phyloP scores from a whole-genome alignment of 1,284 basidiomycete species.

The Boletus smithii region DNA sequence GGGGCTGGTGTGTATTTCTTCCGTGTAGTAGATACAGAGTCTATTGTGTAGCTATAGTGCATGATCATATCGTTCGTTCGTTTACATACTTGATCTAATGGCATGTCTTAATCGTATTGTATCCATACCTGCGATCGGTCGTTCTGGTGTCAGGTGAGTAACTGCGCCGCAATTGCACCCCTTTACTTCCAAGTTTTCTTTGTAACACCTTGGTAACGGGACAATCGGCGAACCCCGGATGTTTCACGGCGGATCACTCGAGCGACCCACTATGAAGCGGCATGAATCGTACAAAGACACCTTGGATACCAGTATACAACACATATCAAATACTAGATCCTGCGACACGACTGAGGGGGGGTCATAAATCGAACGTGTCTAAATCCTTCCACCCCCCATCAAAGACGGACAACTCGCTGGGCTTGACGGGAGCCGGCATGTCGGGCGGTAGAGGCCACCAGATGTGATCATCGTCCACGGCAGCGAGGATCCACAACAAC shows the following conservation, averaged over 20 bases:
- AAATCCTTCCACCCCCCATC: not conserved
- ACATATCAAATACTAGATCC: too few species aligned
- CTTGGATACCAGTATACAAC: too few species aligned
- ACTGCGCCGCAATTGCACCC: too few species aligned
- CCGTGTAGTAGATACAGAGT: not conserved
- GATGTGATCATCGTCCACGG: not conserved
- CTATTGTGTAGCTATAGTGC: conserved; percentile 9
- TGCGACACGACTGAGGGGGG: too few species aligned
- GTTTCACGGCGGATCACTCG: not conserved
- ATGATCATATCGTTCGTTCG: conserved; percentile 1
- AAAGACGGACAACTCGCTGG: not conserved
- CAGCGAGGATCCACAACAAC: conserved; percentile 12
- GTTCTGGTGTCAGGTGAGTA: too few species aligned
- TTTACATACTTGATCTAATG: not conserved
- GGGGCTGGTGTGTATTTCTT: conserved; percentile 8
- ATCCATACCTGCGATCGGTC: too few species aligned
- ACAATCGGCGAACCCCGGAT: too few species aligned
- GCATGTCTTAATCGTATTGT: too few species aligned
- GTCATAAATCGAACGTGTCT: too few species aligned
- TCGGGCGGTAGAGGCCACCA: conserved; percentile 5
- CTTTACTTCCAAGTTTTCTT: too few species aligned
- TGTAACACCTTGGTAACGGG: not conserved
- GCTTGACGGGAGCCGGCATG: not conserved
- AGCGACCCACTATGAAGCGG: too few species aligned
- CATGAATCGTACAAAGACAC: too few species aligned